These are phyloP conservation scores for Diplodia intermedia DNA, from an alignment of 2,329 filamentous ascomycete genomes.

Conservation along the genomic window DNA sequence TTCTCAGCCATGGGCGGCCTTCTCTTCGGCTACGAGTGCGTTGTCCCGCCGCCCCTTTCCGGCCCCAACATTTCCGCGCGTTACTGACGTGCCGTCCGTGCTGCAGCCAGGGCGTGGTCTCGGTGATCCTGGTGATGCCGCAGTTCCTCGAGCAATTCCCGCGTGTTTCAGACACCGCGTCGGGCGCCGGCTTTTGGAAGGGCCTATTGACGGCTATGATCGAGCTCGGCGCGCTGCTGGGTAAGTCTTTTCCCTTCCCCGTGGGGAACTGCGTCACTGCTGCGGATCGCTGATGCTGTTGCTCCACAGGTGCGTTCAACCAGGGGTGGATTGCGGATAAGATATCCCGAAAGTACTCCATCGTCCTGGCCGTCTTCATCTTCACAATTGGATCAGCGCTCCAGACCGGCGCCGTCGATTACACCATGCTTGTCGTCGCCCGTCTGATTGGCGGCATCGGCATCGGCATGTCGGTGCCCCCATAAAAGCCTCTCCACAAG, in stretches of 20 bases:
- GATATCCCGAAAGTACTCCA: constrained; percentile 60
- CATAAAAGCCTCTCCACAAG: not conserved
- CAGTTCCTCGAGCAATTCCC: constrained; percentile 58
- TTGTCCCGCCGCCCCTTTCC: not conserved
- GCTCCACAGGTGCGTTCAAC: constrained; percentile 40
- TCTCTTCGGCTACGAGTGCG: constrained; percentile 58
- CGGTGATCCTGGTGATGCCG: constrained; percentile 60
- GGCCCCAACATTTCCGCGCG: constrained; percentile 33
- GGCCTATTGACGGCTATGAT: constrained; percentile 62
- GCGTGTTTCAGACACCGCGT: constrained; percentile 50
- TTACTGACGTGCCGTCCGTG: constrained; percentile 37
- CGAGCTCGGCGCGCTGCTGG: constrained; percentile 58
- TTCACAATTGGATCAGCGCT: constrained; percentile 60
- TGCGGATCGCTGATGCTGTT: constrained; percentile 37
- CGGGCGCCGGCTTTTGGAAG: constrained; percentile 55
- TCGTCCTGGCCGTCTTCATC: constrained; percentile 59
- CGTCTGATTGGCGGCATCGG: constrained; percentile 60
- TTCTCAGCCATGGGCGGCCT: constrained; percentile 60
- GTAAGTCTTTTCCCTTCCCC: constrained; percentile 34
- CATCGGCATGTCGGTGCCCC: constrained; percentile 55
- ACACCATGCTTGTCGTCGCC: constrained; percentile 59
- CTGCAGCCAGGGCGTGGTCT: constrained; percentile 50
- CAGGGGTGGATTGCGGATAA: constrained; percentile 59
- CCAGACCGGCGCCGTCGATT: constrained; percentile 59
- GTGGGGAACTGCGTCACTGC: constrained; percentile 35